Percentiles rank a stretch among this genome's conserved stretches.
phyloP scores from a whole-genome alignment of 768 basidiomycete species.

The Russula abietina region DNA sequence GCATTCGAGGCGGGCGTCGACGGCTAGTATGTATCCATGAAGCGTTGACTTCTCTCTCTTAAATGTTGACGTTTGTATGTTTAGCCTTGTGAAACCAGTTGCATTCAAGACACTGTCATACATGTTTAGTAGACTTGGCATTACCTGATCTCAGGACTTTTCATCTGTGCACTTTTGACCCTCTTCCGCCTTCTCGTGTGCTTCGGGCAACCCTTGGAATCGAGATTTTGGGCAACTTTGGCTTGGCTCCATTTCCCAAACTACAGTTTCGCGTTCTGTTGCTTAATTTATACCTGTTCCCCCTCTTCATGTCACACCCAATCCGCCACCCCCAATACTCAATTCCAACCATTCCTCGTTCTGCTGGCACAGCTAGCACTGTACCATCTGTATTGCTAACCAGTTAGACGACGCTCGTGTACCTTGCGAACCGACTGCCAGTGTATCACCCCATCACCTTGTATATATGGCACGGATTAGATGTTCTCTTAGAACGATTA shows the following conservation, averaged over 20 bases:
- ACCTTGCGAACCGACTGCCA: not conserved
- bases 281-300: conserved; percentile 21
- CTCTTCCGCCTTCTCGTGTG: not conserved
- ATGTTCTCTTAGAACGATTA: not conserved
- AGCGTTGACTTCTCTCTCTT: not conserved
- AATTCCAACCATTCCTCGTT: not conserved
- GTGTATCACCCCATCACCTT: not conserved
- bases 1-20: conserved; percentile 93
- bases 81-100: conserved; percentile 88
- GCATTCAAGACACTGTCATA: conserved; percentile 87
- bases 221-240: not conserved
- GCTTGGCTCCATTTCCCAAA: not conserved
- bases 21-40: conserved; percentile 67
- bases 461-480: not conserved
- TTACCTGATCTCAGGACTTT: conserved; percentile 32
- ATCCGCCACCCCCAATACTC: not conserved
- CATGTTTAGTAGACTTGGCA: conserved; percentile 70
- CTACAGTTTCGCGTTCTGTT: not conserved
- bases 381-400: conserved; percentile 13
- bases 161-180: not conserved
- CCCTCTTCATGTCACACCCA: conserved; percentile 2
- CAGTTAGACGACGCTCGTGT: not conserved
- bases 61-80: not conserved
- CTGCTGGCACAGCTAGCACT: not conserved
- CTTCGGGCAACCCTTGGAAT: not conserved